Conservation (phyloP, 768 basidiomycete species). For the Leccinum pellstonianum region DNA sequence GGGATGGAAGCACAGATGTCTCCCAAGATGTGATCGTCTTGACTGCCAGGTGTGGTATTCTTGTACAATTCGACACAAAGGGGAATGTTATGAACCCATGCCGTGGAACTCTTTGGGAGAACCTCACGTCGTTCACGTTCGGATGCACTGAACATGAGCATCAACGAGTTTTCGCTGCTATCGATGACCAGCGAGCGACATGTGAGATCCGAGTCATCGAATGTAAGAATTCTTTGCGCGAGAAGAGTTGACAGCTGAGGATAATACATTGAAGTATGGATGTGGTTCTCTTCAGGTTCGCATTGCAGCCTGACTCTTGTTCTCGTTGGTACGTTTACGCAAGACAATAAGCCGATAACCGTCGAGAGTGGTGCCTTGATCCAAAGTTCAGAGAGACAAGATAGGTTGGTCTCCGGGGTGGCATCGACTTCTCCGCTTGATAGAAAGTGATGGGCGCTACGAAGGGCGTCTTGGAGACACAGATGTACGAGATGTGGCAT, state of each 20-base stretch:
- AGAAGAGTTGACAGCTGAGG: neutral
- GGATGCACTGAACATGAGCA: neutral
- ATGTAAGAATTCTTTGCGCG: neutral
- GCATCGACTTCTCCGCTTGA: neutral
- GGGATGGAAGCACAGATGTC: neutral
- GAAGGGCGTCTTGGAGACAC: conserved; percentile 32
- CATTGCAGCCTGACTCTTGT: neutral
- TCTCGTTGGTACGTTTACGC: neutral
- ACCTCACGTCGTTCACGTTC: neutral
- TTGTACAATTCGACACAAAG: neutral
- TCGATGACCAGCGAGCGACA: neutral
- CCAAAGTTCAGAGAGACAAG: conserved; percentile 5
- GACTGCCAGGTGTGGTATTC: neutral
- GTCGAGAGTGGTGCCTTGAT: conserved; percentile 9
- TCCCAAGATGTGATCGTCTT: neutral
- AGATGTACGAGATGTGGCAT: conserved; percentile 37
- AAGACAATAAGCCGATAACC: conserved; percentile 7
- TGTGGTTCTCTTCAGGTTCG: neutral
- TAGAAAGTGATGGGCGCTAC: neutral
- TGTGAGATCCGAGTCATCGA: neutral
- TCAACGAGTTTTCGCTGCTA: neutral
- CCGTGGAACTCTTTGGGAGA: neutral
- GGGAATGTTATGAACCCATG: neutral
- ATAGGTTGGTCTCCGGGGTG: neutral
- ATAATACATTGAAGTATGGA: neutral